phyloP scores from a whole-genome alignment of 2,329 filamentous ascomycete genomes.

The Diplocarpon rosae region DNA sequence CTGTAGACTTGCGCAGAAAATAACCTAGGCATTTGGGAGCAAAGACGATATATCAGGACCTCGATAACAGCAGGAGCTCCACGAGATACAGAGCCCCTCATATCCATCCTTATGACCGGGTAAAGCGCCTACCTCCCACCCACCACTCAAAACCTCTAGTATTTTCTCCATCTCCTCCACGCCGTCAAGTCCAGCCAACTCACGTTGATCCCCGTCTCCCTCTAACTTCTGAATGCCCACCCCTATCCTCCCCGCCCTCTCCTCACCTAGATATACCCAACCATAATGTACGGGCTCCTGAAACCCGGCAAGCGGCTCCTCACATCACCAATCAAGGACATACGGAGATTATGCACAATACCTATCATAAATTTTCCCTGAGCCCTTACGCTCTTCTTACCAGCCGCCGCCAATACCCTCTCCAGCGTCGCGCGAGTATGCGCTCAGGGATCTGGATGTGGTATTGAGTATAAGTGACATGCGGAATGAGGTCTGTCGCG shows the following conservation, averaged over 20 bases:
- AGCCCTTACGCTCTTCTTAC: constrained; percentile 17
- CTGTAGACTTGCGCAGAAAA: no score
- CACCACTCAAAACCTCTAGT: not conserved
- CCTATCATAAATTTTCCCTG: constrained; percentile 16
- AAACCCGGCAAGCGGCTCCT: constrained; percentile 2
- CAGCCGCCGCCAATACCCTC: constrained; percentile 14
- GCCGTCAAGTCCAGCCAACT: constrained; percentile 14
- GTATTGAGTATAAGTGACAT: constrained; percentile 11
- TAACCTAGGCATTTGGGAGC: no score
- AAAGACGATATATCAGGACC: no score
- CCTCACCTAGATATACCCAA: constrained; percentile 20
- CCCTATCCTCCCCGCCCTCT: constrained; percentile 8
- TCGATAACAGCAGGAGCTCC: no score
- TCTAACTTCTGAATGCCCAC: not conserved
- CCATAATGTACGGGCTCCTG: constrained; percentile 13
- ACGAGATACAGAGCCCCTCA: no score
- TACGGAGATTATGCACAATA: constrained; percentile 16
- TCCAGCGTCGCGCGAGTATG: constrained; percentile 8
- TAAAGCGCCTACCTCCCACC: no score
- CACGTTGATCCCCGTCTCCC: constrained; percentile 11
- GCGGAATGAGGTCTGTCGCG: constrained; percentile 9
- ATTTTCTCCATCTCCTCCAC: constrained; percentile 9
- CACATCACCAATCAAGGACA: constrained; percentile 10
- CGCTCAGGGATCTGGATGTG: constrained; percentile 6
- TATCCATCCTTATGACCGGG: no score